These are phyloP conservation scores for Fusarium sp. DNA, from an alignment of 2,329 filamentous ascomycete species.

Conservation along the genomic window DNA sequence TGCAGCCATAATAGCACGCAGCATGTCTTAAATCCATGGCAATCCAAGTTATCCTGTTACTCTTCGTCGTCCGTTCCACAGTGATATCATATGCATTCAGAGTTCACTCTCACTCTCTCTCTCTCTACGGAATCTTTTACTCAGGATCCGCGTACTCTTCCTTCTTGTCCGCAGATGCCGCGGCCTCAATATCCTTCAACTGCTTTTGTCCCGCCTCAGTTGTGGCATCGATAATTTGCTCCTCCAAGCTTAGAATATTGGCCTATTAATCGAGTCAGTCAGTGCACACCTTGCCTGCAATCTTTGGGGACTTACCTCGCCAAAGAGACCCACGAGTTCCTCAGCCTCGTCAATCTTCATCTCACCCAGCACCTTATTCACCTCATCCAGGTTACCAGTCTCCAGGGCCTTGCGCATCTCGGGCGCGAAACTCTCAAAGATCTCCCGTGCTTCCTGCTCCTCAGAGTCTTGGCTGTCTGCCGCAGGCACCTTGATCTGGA, in stretches of 20 bases:
- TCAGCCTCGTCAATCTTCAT: slow-evolving; percentile 92
- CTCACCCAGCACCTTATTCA: slow-evolving; percentile 74
- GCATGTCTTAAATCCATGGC: neutral
- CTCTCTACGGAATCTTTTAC: no score
- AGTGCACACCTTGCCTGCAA: slow-evolving; percentile 25
- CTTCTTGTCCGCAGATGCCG: slow-evolving; percentile 50
- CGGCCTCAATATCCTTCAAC: slow-evolving; percentile 79
- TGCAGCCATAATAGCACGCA: neutral
- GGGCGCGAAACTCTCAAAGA: slow-evolving; percentile 87
- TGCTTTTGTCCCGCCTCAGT: slow-evolving; percentile 86
- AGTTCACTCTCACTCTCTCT: no score
- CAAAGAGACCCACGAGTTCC: slow-evolving; percentile 82
- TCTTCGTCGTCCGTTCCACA: neutral
- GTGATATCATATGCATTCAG: neutral
- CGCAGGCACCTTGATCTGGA: slow-evolving; percentile 86
- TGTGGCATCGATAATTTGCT: slow-evolving; percentile 95
- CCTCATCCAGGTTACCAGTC: slow-evolving; percentile 82
- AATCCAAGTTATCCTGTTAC: neutral
- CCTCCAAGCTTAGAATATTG: slow-evolving; percentile 89
- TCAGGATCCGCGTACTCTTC: slow-evolving; percentile 56
- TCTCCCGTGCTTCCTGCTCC: slow-evolving; percentile 72
- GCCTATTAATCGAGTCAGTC: slow-evolving; percentile 62
- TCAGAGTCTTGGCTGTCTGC: slow-evolving; percentile 74
- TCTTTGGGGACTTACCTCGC: slow-evolving; percentile 66
- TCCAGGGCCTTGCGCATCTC: slow-evolving; percentile 86